A percentile compares a stretch with the other conserved stretches of the same genome.
phyloP scores from a whole-genome alignment of 306 rosid species.

The Malus asiatica region DNA sequence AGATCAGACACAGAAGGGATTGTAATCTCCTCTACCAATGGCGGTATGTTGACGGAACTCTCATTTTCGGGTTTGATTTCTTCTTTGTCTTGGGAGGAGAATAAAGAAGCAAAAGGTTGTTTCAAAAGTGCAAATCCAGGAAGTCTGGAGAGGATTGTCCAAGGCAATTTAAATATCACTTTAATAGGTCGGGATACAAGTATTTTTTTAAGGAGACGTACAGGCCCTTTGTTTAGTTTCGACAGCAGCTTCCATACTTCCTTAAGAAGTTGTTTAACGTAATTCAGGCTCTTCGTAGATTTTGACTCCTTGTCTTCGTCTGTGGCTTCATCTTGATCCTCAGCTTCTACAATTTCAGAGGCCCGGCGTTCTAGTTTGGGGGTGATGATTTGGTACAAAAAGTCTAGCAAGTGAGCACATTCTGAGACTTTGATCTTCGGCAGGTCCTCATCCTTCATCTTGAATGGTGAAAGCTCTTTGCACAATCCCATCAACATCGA shows the following conservation, averaged over 20 bases:
- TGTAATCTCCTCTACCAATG: constrained; percentile 60
- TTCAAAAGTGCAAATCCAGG: constrained; percentile 37
- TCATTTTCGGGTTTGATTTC: constrained; percentile 20
- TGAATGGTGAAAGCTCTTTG: constrained; percentile 58
- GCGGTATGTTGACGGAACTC: constrained; percentile 37
- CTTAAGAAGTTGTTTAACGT: constrained; percentile 21
- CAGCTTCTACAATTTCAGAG: constrained; percentile 15
- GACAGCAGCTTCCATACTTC: constrained; percentile 44
- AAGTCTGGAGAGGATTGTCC: constrained; percentile 51
- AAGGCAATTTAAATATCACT: constrained; percentile 43
- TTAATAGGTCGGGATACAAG: constrained; percentile 42
- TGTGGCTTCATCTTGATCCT: constrained; percentile 11
- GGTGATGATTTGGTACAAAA: constrained; percentile 42
- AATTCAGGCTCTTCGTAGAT: background rate
- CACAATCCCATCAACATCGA: constrained; percentile 52
- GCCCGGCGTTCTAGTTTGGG: constrained; percentile 28
- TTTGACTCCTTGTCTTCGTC: constrained; percentile 13
- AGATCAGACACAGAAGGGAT: constrained; percentile 60
- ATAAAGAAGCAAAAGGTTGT: constrained; percentile 26
- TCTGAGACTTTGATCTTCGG: constrained; percentile 34
- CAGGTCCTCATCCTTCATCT: constrained; percentile 21
- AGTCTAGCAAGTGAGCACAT: constrained; percentile 56
- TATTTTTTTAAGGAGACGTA: constrained; percentile 32
- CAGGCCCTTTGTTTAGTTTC: constrained; percentile 41
- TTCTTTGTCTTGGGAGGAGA: constrained; percentile 22